Evolutionary conservation across 1,139 yeast genomes (phyloP), one percentile per base, ranked within the genome.

Genomic region (Candida buenavistaensis): DNA sequence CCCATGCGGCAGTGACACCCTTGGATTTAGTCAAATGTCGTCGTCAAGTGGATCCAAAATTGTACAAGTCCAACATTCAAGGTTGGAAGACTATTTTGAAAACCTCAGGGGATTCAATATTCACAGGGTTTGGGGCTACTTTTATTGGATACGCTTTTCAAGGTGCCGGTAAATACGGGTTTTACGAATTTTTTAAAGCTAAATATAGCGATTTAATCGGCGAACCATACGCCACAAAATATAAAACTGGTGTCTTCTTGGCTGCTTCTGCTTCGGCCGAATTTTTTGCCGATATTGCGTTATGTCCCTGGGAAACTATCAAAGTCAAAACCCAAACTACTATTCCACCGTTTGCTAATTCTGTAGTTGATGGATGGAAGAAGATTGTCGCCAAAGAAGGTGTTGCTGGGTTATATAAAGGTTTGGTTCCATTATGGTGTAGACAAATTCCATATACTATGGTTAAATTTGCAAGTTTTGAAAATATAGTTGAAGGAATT

Each of bases 151-250:
- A 90, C 65, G 82, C 96, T 10, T 68, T 88, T 52, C 97, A 90
- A 66, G 97, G 97, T 52, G 95, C 96, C 40, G 96, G 96, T 52
- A 90, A 90, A 65, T 90, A 89, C 64, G 97, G 97, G 29, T 82
- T 88, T 62, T 90, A 90, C 64, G 97, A 90, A 64, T 75, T 69
- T 51, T 90, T 89, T 74, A 90, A 90, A 66, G 79, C 84, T 62
- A 69, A 75, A 38, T 90, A 88, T 60, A 63, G 81, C 37, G 81
- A 78, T 50, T 47, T 78, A 19, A 78, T 82, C 32, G 95, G 96
- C 23, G 78, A 75, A 27, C 80, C 82, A 43, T 44, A 48, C 41
- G 83, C 89, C 32, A 60, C 66, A 37, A 75, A 78, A 44, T 81
- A 82, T 67, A 81, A 79, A 59, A 85, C 95, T 11, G 75, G 80